phyloP scores from a whole-genome alignment of 257 asterid genomes.

The Fraxinus cuspidata region DNA sequence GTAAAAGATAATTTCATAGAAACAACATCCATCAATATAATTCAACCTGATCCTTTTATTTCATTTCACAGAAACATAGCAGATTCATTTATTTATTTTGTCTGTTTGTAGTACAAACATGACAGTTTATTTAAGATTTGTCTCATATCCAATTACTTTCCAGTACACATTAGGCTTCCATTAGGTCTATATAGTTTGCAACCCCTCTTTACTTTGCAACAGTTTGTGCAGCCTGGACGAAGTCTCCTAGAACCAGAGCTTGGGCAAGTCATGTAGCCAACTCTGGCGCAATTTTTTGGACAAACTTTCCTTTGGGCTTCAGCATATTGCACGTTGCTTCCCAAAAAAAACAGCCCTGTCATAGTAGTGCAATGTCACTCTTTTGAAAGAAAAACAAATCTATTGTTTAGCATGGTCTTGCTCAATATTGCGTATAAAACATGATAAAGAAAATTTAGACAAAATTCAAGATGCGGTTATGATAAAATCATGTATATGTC shows the following conservation, averaged over 20 bases:
- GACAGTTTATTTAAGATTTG: no score
- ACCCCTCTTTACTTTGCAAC: background rate
- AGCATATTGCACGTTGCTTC: background rate
- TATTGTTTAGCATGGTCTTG: no score
- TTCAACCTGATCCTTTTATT: no score
- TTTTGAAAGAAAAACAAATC: background rate
- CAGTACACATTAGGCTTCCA: background rate
- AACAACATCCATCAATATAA: no score
- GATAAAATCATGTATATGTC: no score
- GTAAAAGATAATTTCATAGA: no score
- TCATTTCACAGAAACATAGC: no score
- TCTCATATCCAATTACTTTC: background rate
- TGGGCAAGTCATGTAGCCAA: background rate
- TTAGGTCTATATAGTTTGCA: background rate
- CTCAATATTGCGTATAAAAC: no score
- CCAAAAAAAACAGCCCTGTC: background rate
- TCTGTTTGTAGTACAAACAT: no score
- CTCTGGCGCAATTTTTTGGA: background rate
- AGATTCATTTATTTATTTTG: no score
- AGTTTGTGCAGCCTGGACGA: background rate
- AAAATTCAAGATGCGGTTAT: no score
- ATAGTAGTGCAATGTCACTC: background rate
- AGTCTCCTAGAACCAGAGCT: background rate
- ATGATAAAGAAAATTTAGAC: no score
- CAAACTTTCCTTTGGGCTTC: conserved; percentile 2